Evolutionary conservation across 1,139 yeast genomes (phyloP).

Genomic region (Suhomyces coccinellae): DNA sequence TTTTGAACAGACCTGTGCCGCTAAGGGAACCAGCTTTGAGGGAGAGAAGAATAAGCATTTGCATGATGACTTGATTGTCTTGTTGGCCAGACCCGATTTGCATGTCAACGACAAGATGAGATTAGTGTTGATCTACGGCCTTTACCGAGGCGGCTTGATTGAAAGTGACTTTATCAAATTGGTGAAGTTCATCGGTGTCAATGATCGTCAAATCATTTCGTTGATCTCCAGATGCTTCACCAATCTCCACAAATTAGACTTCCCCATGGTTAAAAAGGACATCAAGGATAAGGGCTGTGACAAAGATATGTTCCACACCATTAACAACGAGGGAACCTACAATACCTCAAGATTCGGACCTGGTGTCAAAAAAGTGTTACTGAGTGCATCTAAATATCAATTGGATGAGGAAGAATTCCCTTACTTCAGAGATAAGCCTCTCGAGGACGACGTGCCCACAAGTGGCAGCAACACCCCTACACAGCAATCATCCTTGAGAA

Average conservation of each 20-base stretch:
- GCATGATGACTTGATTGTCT: slow-evolving; percentile 63
- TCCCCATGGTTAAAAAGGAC: slow-evolving; percentile 56
- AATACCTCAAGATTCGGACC: slow-evolving; percentile 79
- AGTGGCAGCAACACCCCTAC: slow-evolving; percentile 7
- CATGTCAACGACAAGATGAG: slow-evolving; percentile 69
- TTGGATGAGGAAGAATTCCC: slow-evolving; percentile 66
- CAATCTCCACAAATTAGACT: slow-evolving; percentile 68
- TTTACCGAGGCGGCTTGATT: slow-evolving; percentile 82
- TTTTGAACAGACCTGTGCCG: slow-evolving; percentile 73
- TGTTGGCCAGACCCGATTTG: slow-evolving; percentile 55
- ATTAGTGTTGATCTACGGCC: slow-evolving; percentile 71
- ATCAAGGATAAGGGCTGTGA: slow-evolving; percentile 40
- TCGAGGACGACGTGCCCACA: slow-evolving; percentile 51
- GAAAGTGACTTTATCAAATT: slow-evolving; percentile 73
- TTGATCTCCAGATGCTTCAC: slow-evolving; percentile 53
- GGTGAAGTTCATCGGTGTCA: slow-evolving; percentile 65
- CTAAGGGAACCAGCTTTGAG: slow-evolving; percentile 71
- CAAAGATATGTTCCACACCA: slow-evolving; percentile 59
- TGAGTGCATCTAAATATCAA: slow-evolving; percentile 46
- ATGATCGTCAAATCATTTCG: slow-evolving; percentile 53
- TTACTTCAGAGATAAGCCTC: slow-evolving; percentile 74
- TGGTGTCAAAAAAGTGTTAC: slow-evolving; percentile 61
- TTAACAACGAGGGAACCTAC: slow-evolving; percentile 64
- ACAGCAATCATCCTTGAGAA: slow-evolving; percentile 52
- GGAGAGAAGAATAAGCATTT: slow-evolving; percentile 65